Evolutionary conservation across 164 flowering plant genomes (phyloP).

Genomic region (Sextonia rubra): DNA sequence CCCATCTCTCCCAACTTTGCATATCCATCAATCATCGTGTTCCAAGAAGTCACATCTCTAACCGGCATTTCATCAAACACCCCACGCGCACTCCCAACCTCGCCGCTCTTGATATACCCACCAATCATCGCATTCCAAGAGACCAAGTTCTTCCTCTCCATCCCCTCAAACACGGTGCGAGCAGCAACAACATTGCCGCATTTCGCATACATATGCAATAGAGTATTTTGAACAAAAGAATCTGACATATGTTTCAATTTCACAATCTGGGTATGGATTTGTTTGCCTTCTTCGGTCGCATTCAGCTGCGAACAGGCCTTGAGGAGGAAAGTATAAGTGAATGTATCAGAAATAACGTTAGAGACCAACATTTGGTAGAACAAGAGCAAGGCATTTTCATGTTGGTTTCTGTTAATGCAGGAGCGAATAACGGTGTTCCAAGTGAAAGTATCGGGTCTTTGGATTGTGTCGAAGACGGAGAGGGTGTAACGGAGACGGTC

Average conservation of each 20-base stretch:
- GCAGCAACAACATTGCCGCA: conserved; percentile 29
- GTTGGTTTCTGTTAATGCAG: conserved; percentile 16
- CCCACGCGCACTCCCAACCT: conserved; percentile 12
- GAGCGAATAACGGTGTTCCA: conserved; percentile 22
- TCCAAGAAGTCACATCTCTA: conserved; percentile 16
- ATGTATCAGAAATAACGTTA: conserved; percentile 11
- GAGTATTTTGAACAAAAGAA: conserved; percentile 34
- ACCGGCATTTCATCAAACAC: conserved; percentile 12
- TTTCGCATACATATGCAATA: conserved; percentile 30
- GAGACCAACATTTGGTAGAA: conserved; percentile 11
- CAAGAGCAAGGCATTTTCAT: conserved; percentile 15
- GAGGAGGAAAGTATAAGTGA: conserved; percentile 17
- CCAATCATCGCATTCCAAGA: conserved; percentile 49
- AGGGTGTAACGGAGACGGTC: conserved; percentile 20
- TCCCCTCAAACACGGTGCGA: conserved; percentile 41
- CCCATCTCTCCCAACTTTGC: conserved; percentile 10
- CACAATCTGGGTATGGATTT: conserved; percentile 24
- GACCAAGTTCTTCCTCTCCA: conserved; percentile 27
- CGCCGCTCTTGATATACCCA: conserved; percentile 25
- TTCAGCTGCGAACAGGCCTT: conserved; percentile 24
- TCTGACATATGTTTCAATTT: conserved; percentile 27
- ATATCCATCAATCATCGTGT: conserved; percentile 19
- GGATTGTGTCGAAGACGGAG: conserved; percentile 16
- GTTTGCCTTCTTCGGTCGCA: conserved; percentile 24
- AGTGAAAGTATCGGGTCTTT: conserved; percentile 20